Percentiles rank a stretch among this genome's conserved stretches.
These are phyloP conservation scores for Aspergillus flavus DNA, from an alignment of 2,329 filamentous ascomycete genomes.

Conservation along the genomic window DNA sequence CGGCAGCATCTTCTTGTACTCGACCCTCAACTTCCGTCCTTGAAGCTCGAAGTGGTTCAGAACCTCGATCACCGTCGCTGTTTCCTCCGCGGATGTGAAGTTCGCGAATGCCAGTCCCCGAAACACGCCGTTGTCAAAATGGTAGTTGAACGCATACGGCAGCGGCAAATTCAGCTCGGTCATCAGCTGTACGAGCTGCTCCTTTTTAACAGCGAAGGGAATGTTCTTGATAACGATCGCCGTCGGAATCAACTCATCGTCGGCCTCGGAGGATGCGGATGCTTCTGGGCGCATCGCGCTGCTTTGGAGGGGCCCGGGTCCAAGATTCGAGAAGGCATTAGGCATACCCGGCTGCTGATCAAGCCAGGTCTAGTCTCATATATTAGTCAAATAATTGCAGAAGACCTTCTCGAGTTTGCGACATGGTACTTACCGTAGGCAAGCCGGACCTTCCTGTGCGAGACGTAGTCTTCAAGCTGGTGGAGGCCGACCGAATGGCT, in stretches of 20 bases:
- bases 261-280: conserved; percentile 43
- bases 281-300: conserved; percentile 46
- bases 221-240: conserved; percentile 99
- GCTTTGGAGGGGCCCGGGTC: conserved; percentile 44
- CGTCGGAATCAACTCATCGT: conserved; percentile 92
- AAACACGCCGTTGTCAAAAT: conserved; percentile 98
- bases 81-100: conserved; percentile 94
- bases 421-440: conserved; percentile 66
- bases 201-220: conserved; percentile 96
- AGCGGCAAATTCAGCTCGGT: conserved; percentile 89
- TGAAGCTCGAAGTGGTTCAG: conserved; percentile 97
- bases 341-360: conserved; percentile 57
- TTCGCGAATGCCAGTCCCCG: conserved; percentile 95
- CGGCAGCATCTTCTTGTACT: conserved; percentile 99
- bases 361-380: conserved; percentile 60
- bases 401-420: neutral
- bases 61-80: conserved; percentile 83
- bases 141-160: conserved; percentile 98
- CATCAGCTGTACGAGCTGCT: conserved; percentile 91
- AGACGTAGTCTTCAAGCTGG: conserved; percentile 58
- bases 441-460: conserved; percentile 60
- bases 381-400: conserved; percentile 8
- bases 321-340: conserved; percentile 50
- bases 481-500: conserved; percentile 60
- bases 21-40: conserved; percentile 89